A percentile compares a stretch with the other conserved stretches of the same genome.
Evolutionary conservation across 305 asterid genomes (phyloP).

Genomic region (Fraxinus platypoda): DNA sequence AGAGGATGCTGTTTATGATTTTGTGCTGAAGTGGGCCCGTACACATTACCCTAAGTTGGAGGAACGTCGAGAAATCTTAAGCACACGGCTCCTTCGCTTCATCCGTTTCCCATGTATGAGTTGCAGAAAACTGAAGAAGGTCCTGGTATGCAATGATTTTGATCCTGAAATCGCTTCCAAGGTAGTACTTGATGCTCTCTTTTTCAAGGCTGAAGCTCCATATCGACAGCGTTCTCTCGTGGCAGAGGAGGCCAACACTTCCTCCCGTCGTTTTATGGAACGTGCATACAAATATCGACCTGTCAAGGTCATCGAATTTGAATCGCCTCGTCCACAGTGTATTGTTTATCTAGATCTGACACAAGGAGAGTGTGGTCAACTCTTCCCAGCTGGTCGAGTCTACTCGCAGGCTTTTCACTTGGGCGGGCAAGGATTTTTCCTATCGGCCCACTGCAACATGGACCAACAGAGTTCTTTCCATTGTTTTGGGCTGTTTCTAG

Average conservation of each 20-base stretch:
- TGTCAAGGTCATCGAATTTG: slow-evolving; percentile 68
- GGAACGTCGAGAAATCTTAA: slow-evolving; percentile 58
- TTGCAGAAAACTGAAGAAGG: slow-evolving; percentile 70
- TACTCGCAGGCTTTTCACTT: slow-evolving; percentile 79
- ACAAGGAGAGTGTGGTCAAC: slow-evolving; percentile 61
- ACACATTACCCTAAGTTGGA: slow-evolving; percentile 56
- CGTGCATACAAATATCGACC: slow-evolving; percentile 80
- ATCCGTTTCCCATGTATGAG: slow-evolving; percentile 86
- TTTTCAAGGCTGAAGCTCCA: slow-evolving; percentile 74
- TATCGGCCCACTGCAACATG: slow-evolving; percentile 79
- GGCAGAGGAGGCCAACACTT: slow-evolving; percentile 40
- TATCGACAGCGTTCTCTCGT: slow-evolving; percentile 54
- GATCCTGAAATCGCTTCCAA: slow-evolving; percentile 56
- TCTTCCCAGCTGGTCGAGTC: slow-evolving; percentile 63
- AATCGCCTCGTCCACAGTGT: slow-evolving; percentile 60
- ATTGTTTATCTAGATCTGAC: slow-evolving; percentile 73
- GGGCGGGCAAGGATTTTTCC: slow-evolving; percentile 79
- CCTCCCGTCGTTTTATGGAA: slow-evolving; percentile 48
- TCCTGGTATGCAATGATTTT: slow-evolving; percentile 61
- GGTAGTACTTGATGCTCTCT: slow-evolving; percentile 72
- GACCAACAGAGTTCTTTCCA: slow-evolving; percentile 59
- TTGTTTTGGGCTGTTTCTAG: slow-evolving; percentile 76
- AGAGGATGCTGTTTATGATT: slow-evolving; percentile 75
- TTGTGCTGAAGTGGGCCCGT: slow-evolving; percentile 75
- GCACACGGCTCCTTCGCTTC: slow-evolving; percentile 53